Base-by-base conservation (phyloP, 148 eudicot genomes). In the Linanthus parryae region DNA sequence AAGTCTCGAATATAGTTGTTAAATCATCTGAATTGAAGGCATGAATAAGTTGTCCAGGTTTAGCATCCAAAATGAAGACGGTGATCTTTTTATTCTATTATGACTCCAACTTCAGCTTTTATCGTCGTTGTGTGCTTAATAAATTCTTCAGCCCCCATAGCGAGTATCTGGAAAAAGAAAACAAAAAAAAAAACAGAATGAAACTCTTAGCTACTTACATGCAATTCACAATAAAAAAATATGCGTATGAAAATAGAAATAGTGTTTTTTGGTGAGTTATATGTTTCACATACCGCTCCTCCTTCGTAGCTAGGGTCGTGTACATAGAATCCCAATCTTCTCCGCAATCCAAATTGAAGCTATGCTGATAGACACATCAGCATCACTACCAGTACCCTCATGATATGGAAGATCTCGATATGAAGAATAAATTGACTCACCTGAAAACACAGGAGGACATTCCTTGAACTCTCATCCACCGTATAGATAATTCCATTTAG, bases 31-130 rank as follows among this genome's bases (percentile, higher is more conserved):
- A 46, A 8, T 44, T 55, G 58, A 79, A 79, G 23, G 68, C 50
- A 56, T 69, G 40, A 44, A 88, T 62, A 44, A 81, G 58, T 46
- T 38, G 72, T 62, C 96, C 96, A 40, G 78, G 76, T 71, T 73
- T 65, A 41, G 75, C 78, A 73, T 84, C 82, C 52, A 88, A 79
- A 66, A 81, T 68, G 65, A 78, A 81, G 13, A 75, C 89, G n/a
- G 80, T 69, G 41, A 89, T 75, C 54, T 73, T 78, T 71, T 44
- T 86, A 77, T 27, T 94, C 96, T 25, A 81, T 73, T 4, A 80
- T 62, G 34, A 88, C 65, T 55, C 79, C 84, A 34, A 82, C 80
- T 59, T 79, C 85, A 71, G 80, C 77, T 27, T 76, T 57, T 59
- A 88, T 66, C 12, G 65, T 69, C 38, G 96, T 94, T 17, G 83